Evolutionary conservation across 192 early-diverging fungal species (phyloP).

Genomic region (Coemansia sp.): DNA sequence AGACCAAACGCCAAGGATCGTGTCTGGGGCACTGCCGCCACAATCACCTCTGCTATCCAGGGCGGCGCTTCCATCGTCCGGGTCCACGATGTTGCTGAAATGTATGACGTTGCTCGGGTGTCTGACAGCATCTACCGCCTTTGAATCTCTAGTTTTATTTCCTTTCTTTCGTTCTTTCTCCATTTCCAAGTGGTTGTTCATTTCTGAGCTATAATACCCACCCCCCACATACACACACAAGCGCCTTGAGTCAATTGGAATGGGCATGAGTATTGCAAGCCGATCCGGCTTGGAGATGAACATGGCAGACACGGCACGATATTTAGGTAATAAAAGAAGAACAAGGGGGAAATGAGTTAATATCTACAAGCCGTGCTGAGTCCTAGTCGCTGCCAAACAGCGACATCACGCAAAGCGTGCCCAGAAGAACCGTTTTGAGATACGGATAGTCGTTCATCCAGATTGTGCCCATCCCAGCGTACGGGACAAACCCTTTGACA

Average conservation of each 20-base stretch:
- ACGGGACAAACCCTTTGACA: conserved; percentile 86
- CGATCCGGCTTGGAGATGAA: too few species aligned
- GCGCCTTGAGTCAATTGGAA: too few species aligned
- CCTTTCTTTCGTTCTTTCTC: background rate
- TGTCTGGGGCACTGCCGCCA: conserved; percentile 87
- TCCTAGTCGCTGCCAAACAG: conserved; percentile 67
- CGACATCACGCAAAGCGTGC: conserved; percentile 70
- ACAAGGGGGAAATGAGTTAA: background rate
- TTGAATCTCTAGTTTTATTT: conserved; percentile 8
- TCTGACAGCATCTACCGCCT: conserved; percentile 68
- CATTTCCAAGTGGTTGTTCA: background rate
- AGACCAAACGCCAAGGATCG: conserved; percentile 69
- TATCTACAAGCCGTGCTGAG: conserved; percentile 3
- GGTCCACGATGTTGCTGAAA: conserved; percentile 95
- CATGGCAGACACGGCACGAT: too few species aligned
- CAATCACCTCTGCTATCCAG: conserved; percentile 76
- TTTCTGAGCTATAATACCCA: too few species aligned
- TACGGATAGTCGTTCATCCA: conserved; percentile 94
- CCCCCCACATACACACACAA: too few species aligned
- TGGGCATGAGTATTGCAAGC: too few species aligned
- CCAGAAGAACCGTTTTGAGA: conserved; percentile 82
- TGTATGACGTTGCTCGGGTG: conserved; percentile 83
- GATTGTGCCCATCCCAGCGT: conserved; percentile 95
- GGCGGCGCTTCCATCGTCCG: conserved; percentile 81
- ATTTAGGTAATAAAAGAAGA: background rate